Percentiles rank a stretch among this genome's conserved stretches.
phyloP scores from a whole-genome alignment of 163 green algal species.

The Chlamydomonas reinhardtii region DNA sequence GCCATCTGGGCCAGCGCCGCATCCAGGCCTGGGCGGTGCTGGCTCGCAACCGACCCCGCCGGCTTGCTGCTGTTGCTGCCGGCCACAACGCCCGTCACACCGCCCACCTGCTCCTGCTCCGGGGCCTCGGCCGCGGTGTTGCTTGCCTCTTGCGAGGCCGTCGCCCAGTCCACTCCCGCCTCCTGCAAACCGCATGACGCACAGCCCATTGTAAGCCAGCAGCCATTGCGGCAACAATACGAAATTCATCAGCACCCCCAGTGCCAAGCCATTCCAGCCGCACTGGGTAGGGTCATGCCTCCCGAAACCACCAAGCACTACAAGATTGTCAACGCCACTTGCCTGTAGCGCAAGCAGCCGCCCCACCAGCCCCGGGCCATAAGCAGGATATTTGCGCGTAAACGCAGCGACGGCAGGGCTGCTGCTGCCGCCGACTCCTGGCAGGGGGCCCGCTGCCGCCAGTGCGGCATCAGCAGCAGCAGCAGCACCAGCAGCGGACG shows the following conservation, averaged over 20 bases:
- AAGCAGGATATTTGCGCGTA: constrained; percentile 4
- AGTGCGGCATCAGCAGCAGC: background rate
- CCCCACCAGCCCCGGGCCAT: constrained; percentile 19
- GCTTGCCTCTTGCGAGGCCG: no score
- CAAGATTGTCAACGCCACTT: background rate
- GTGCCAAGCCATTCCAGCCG: no score
- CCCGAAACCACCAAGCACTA: background rate
- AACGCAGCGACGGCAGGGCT: background rate
- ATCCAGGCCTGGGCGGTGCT: background rate
- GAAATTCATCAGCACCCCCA: no score
- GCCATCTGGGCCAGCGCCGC: constrained; percentile 8
- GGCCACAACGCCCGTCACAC: no score
- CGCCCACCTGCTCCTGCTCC: no score
- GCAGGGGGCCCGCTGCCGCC: no score
- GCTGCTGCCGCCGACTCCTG: background rate
- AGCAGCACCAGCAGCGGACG: background rate
- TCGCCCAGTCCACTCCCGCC: no score
- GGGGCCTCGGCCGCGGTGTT: no score
- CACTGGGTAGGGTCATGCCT: no score
- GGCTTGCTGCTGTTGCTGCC: background rate
- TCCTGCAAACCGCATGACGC: no score
- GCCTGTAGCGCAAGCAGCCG: constrained; percentile 20
- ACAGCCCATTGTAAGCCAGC: no score
- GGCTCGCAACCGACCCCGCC: background rate
- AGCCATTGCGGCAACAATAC: no score